Evolutionary conservation across 306 rosid genomes (phyloP).

Genomic region (Neltuma alba): DNA sequence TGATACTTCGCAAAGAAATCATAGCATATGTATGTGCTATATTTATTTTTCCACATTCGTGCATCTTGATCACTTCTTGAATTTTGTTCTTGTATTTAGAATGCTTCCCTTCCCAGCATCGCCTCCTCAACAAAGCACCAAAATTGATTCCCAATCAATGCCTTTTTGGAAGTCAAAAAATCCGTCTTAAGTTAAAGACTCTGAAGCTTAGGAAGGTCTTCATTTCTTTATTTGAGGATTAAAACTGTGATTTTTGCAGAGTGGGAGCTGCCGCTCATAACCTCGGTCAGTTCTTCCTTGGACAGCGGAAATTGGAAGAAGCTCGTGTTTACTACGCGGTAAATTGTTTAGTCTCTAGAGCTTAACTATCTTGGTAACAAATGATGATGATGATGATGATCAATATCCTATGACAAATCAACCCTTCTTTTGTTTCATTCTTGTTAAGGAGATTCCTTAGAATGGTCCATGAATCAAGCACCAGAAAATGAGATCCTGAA

Average conservation of each 20-base stretch:
- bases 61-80: background rate
- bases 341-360: slow-evolving; percentile 12
- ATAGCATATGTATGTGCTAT: background rate
- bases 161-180: background rate
- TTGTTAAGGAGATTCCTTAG: background rate
- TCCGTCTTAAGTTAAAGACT: background rate
- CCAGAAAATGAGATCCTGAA: background rate
- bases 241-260: slow-evolving; percentile 51
- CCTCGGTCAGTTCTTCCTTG: slow-evolving; percentile 84
- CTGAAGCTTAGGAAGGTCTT: background rate
- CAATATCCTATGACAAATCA: background rate
- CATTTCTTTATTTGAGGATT: background rate
- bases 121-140: background rate
- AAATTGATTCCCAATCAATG: background rate
- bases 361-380: background rate
- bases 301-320: slow-evolving; percentile 69
- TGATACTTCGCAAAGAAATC: background rate
- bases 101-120: background rate
- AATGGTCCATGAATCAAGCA: too few species aligned
- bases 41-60: background rate
- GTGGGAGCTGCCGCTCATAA: slow-evolving; percentile 86
- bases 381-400: background rate
- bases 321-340: slow-evolving; percentile 78
- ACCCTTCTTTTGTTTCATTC: background rate
- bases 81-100: background rate